Conservation (phyloP, 2,329 filamentous ascomycete species). For the Botrytis fragariae region DNA sequence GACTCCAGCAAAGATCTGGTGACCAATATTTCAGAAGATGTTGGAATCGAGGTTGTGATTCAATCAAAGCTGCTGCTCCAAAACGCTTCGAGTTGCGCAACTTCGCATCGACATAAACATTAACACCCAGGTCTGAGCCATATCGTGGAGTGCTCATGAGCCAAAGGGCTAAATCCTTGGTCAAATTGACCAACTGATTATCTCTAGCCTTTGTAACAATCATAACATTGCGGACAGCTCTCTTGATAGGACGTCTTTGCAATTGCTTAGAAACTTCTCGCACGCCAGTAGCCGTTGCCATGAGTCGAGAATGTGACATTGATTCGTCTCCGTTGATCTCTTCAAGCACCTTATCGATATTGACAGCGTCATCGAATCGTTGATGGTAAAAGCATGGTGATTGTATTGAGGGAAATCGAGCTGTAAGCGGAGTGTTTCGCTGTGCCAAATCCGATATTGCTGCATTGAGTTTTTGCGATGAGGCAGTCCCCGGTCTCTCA, state of each 20-base stretch:
- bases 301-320: slow-evolving; percentile 88
- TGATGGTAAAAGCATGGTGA: slow-evolving; percentile 98
- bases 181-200: slow-evolving; percentile 86
- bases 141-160: slow-evolving; percentile 86
- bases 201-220: slow-evolving; percentile 98
- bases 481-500: slow-evolving; percentile 34
- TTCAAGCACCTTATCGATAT: slow-evolving; percentile 91
- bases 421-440: slow-evolving; percentile 39
- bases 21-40: slow-evolving; percentile 95
- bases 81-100: slow-evolving; percentile 86
- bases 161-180: slow-evolving; percentile 84
- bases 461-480: slow-evolving; percentile 60
- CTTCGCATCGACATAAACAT: slow-evolving; percentile 98
- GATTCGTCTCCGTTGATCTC: slow-evolving; percentile 87
- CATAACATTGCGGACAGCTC: slow-evolving; percentile 92
- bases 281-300: slow-evolving; percentile 93
- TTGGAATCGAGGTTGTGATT: slow-evolving; percentile 71
- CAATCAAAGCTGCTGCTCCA: slow-evolving; percentile 68
- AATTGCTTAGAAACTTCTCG: slow-evolving; percentile 95
- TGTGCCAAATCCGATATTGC: slow-evolving; percentile 52
- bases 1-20: slow-evolving; percentile 89
- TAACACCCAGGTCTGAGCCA: slow-evolving; percentile 84
- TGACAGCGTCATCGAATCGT: slow-evolving; percentile 92
- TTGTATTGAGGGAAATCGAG: slow-evolving; percentile 66
- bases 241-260: slow-evolving; percentile 85